Evolutionary conservation across 2,329 filamentous ascomycete genomes (phyloP).

Genomic region (Dactylellina cionopaga): DNA sequence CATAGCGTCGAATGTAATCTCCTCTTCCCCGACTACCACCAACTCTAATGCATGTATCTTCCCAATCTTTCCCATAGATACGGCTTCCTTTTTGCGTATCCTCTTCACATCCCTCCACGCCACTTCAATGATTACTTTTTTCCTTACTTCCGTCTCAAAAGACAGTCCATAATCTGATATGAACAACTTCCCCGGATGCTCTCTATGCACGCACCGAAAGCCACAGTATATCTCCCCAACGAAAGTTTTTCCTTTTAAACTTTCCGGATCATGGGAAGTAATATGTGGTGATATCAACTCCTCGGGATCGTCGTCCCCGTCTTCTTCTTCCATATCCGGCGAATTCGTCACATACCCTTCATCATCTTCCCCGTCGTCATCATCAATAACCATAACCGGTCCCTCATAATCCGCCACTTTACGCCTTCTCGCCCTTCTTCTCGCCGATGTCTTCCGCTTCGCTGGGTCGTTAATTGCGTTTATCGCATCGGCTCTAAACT

Average conservation of each 20-base stretch:
- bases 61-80: constrained; percentile 7
- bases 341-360: constrained; percentile 39
- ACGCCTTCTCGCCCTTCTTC: constrained; percentile 18
- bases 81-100: constrained; percentile 16
- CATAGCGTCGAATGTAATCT: constrained; percentile 26
- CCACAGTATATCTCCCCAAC: constrained; percentile 32
- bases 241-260: constrained; percentile 5
- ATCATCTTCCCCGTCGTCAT: constrained; percentile 17
- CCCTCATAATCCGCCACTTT: constrained; percentile 30
- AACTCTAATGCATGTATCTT: constrained; percentile 27
- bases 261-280: constrained; percentile 13
- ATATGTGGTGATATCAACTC: constrained; percentile 30
- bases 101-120: constrained; percentile 19
- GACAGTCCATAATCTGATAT: constrained; percentile 28
- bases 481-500: constrained; percentile 29
- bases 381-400: constrained; percentile 31
- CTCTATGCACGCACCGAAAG: constrained; percentile 24
- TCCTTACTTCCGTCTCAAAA: constrained; percentile 40
- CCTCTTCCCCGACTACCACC: constrained; percentile 13
- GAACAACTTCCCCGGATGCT: constrained; percentile 27
- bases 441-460: constrained; percentile 28
- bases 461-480: constrained; percentile 26
- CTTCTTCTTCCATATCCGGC: constrained; percentile 34
- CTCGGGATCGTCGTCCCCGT: constrained; percentile 39
- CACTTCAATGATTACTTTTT: constrained; percentile 30